Conservation (phyloP, 352 stramenopile genomes). For the Aphanomyces cochlioides region DNA sequence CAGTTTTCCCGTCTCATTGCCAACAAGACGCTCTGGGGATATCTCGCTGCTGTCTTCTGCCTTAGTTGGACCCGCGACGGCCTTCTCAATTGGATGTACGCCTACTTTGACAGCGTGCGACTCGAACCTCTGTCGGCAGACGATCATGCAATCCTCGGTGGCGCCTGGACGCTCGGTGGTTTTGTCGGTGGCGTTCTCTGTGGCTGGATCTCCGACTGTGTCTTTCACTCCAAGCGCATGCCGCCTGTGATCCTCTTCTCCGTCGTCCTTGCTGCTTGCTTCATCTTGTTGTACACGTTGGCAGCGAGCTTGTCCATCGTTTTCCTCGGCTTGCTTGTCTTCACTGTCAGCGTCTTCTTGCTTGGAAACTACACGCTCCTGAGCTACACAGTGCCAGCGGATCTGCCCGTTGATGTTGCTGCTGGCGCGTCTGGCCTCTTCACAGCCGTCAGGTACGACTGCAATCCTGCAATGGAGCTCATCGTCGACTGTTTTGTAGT, state of each 20-base stretch:
- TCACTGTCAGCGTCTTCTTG: slow-evolving; percentile 63
- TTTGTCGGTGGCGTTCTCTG: slow-evolving; percentile 67
- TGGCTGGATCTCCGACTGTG: slow-evolving; percentile 63
- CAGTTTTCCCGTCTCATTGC: slow-evolving; percentile 34
- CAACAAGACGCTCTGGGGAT: slow-evolving; percentile 64
- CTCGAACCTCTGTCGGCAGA: slow-evolving; percentile 39
- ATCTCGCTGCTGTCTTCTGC: slow-evolving; percentile 64
- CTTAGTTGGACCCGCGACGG: slow-evolving; percentile 62
- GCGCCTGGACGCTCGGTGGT: slow-evolving; percentile 67
- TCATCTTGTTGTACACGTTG: slow-evolving; percentile 54
- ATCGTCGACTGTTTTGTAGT: not conserved
- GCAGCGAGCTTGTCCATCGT: slow-evolving; percentile 50
- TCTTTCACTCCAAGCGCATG: slow-evolving; percentile 63
- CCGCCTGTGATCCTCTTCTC: slow-evolving; percentile 75
- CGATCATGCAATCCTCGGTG: slow-evolving; percentile 59
- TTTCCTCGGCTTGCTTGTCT: slow-evolving; percentile 52
- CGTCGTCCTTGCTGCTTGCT: slow-evolving; percentile 47
- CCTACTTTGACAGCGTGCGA: slow-evolving; percentile 67
- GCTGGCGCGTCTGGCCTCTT: slow-evolving; percentile 61
- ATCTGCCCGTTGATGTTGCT: slow-evolving; percentile 67
- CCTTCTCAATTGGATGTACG: slow-evolving; percentile 74
- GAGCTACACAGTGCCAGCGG: slow-evolving; percentile 67
- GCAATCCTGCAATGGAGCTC: not conserved
- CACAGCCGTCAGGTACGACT: slow-evolving; percentile 51
- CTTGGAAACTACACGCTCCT: slow-evolving; percentile 76